Base-by-base conservation (phyloP, 257 asterid species). In the Rubia yunnanensis region DNA sequence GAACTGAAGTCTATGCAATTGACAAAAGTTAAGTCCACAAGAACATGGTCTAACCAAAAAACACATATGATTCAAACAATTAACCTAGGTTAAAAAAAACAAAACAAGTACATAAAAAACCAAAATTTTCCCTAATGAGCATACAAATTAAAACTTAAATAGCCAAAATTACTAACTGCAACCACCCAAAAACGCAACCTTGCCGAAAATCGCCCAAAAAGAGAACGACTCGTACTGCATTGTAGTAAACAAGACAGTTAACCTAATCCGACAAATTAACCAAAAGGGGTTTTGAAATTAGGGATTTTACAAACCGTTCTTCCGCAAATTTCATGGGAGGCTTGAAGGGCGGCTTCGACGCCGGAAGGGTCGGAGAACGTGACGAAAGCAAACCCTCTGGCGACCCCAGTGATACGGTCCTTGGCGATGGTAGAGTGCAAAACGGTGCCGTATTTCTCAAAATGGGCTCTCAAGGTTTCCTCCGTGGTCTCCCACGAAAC, bases 361-460 rank as follows among this genome's bases (percentile, higher is more conserved):
- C 86, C 82, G 3, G 89, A 72, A 1, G 88, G 66, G 18, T 92
- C 96, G 1, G 94, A 71, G 60, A 89, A 87, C 27, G 96, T 80
- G 61, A 92, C 87, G 65, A 92, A 92, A 60, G 89, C 97, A 44
- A 92, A 92, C 1, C 99, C 99, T 77, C 97, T 83, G 0, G 96
- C 88, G 20, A 61, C 70, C 0, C 96, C 94, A 8, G 88, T 76
- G 55, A 27, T 10, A 48, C 95, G 83, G 74, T 89, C 89, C 78
- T 70, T 82, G 6, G 88, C 89, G 53, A 87, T 80, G 36, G 70
- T 84, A 52, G 83, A 84, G 46, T 74, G 66, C 69, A 77, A 77
- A 60, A 92, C 95, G 73, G 72, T 69, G 53, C 99, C 99, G 79
- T 87, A 92, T 70, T 79, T 69, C 8, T 63, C 68, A 31, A 92